Evolutionary conservation across 2,329 filamentous ascomycete genomes (phyloP).

Genomic region (Penicillium sp.): DNA sequence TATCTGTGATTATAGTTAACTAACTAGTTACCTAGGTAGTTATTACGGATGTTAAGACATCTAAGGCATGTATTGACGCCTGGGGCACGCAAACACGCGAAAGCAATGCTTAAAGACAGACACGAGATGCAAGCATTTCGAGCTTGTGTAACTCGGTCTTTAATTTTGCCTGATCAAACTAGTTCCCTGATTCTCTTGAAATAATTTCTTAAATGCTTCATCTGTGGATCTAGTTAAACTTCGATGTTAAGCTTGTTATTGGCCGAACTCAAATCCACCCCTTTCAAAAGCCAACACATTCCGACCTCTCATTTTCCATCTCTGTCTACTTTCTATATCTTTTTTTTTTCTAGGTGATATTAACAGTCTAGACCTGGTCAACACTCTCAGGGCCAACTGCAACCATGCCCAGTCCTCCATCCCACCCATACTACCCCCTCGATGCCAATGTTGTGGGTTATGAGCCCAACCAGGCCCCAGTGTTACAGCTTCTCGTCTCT

Average conservation of each 20-base stretch:
- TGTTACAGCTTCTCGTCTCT: slow-evolving; percentile 50
- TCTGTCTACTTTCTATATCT: not conserved
- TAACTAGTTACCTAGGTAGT: too few species aligned
- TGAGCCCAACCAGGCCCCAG: slow-evolving; percentile 55
- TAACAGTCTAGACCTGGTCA: not conserved
- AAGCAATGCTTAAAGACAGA: not conserved
- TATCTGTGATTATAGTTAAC: too few species aligned
- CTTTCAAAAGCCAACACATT: not conserved
- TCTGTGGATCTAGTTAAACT: not conserved
- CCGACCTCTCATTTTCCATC: not conserved
- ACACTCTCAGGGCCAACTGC: not conserved
- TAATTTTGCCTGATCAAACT: not conserved
- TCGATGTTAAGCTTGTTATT: slow-evolving; percentile 1
- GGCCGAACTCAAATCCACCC: slow-evolving; percentile 2
- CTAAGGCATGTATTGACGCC: not conserved
- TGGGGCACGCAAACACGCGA: not conserved
- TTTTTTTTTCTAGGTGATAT: not conserved
- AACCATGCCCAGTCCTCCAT: slow-evolving; percentile 5
- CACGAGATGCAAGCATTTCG: not conserved
- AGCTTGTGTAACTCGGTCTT: too few species aligned
- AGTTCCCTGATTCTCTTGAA: not conserved
- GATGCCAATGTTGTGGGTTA: slow-evolving; percentile 56
- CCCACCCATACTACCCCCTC: slow-evolving; percentile 64
- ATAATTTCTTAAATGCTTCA: not conserved
- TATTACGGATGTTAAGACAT: too few species aligned